Conservation (phyloP, 2,329 filamentous ascomycete species). For the Phialophora chinensis region DNA sequence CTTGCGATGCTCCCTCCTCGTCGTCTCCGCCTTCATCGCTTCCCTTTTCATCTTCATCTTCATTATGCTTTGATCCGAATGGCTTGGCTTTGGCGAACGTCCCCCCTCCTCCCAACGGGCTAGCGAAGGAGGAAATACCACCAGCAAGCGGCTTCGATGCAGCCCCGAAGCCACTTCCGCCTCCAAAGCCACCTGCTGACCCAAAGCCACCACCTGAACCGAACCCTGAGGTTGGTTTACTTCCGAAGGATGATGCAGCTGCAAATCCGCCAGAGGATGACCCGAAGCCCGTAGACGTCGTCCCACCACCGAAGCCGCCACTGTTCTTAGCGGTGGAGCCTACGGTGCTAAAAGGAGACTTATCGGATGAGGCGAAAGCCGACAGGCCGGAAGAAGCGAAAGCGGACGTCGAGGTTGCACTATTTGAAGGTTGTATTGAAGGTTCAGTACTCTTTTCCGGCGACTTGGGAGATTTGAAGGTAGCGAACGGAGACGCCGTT, state of each 20-base stretch:
- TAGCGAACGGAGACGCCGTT: constrained; percentile 51
- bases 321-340: constrained; percentile 52
- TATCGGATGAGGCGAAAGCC: constrained; percentile 65
- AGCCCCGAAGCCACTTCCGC: constrained; percentile 46
- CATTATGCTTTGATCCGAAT: constrained; percentile 73
- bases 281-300: constrained; percentile 43
- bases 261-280: constrained; percentile 40
- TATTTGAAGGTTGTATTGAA: constrained; percentile 35
- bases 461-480: constrained; percentile 43
- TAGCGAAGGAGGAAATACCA: constrained; percentile 72
- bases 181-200: constrained; percentile 47
- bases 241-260: constrained; percentile 42
- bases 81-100: constrained; percentile 57
- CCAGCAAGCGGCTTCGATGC: constrained; percentile 50
- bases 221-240: constrained; percentile 47
- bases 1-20: constrained; percentile 60
- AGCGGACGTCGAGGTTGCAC: constrained; percentile 62
- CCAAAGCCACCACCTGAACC: constrained; percentile 45
- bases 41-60: constrained; percentile 59
- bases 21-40: constrained; percentile 54
- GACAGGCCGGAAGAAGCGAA: constrained; percentile 74
- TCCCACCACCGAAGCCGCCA: constrained; percentile 37
- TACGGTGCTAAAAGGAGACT: constrained; percentile 67
- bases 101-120: constrained; percentile 57
- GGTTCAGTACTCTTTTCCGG: constrained; percentile 38